Conservation (phyloP, 2,329 filamentous ascomycete species). For the Colletotrichum spaethianum region DNA sequence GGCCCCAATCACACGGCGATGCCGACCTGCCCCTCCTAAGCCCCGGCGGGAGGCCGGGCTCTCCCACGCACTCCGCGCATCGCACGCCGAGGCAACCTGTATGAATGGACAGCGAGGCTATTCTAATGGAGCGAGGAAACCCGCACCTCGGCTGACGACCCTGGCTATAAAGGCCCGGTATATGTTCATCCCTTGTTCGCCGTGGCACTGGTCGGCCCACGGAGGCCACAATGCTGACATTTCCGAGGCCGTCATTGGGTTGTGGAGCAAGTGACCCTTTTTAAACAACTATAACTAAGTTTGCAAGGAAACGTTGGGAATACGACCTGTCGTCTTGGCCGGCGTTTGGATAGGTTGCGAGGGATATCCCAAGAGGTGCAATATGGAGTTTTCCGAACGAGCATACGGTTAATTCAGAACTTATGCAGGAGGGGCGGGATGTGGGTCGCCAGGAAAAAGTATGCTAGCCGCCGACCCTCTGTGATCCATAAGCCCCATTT, state of each 20-base stretch:
- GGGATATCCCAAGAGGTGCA: background rate
- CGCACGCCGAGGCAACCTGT: background rate
- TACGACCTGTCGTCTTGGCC: slow-evolving; percentile 1
- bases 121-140: background rate
- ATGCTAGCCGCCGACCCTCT: background rate
- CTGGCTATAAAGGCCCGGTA: background rate
- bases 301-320: background rate
- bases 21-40: slow-evolving; percentile 1
- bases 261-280: background rate
- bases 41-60: slow-evolving; percentile 4
- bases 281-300: background rate
- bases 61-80: background rate
- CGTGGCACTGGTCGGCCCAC: background rate
- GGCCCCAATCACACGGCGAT: slow-evolving; percentile 15
- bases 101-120: background rate
- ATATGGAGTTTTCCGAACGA: background rate
- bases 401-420: background rate
- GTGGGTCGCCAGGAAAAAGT: background rate
- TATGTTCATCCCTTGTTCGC: background rate
- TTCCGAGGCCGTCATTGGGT: background rate
- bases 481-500: background rate
- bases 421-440: background rate
- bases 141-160: background rate
- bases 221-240: background rate
- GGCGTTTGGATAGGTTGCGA: too few species aligned